phyloP scores from a whole-genome alignment of 1,139 yeast genomes.

The Pichia sp. region DNA sequence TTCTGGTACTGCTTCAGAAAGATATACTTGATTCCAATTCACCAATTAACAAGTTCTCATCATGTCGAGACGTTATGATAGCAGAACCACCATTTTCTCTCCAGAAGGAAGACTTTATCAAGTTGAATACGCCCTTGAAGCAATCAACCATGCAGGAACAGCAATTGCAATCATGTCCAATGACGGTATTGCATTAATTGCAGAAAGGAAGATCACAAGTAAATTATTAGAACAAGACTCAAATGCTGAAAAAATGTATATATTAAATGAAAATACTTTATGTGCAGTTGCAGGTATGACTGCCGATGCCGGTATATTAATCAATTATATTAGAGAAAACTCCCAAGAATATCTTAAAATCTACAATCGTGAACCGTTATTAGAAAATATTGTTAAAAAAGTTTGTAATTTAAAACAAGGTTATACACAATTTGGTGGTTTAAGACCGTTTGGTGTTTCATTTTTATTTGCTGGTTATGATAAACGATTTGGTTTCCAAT shows the following conservation, averaged over 20 bases:
- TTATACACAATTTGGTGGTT: slow-evolving; percentile 97
- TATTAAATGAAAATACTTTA: slow-evolving; percentile 54
- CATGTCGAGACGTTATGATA: slow-evolving; percentile 82
- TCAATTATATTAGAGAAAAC: slow-evolving; percentile 75
- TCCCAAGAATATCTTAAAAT: slow-evolving; percentile 83
- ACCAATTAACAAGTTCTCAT: background rate
- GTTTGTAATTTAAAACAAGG: slow-evolving; percentile 95
- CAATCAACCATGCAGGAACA: slow-evolving; percentile 96
- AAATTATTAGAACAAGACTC: slow-evolving; percentile 91
- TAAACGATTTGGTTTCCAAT: slow-evolving; percentile 81
- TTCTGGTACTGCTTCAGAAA: background rate
- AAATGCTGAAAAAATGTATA: slow-evolving; percentile 86
- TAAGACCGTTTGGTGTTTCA: slow-evolving; percentile 97
- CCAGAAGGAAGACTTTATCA: slow-evolving; percentile 98
- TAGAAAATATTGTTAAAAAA: slow-evolving; percentile 80
- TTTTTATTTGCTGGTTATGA: slow-evolving; percentile 96
- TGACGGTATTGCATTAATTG: slow-evolving; percentile 94
- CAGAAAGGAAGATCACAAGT: slow-evolving; percentile 91
- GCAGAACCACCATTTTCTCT: slow-evolving; percentile 96
- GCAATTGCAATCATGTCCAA: slow-evolving; percentile 89
- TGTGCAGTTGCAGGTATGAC: slow-evolving; percentile 99
- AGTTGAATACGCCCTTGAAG: slow-evolving; percentile 95
- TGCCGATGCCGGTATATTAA: slow-evolving; percentile 90
- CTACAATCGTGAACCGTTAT: slow-evolving; percentile 87
- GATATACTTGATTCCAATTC: too few species aligned